These are phyloP conservation scores for Eimeria maxima DNA, from an alignment of 169 alveolate genomes.

Conservation along the genomic window DNA sequence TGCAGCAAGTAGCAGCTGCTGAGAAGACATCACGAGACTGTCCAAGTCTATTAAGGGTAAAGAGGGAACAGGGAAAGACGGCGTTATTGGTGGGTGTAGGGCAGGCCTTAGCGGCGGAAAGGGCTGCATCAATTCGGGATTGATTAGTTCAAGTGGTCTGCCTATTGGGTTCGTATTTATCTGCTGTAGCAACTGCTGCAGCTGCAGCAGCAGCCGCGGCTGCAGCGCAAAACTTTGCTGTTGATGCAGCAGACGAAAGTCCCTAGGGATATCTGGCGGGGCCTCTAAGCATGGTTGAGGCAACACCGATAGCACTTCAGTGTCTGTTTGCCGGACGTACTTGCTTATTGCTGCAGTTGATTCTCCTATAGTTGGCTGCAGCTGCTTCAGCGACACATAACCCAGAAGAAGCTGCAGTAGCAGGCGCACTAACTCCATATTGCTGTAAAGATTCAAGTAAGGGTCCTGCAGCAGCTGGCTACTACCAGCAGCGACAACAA, in stretches of 20 bases:
- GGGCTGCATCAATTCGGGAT: constrained; percentile 59
- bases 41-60: constrained; percentile 24
- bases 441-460: constrained; percentile 18
- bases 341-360: constrained; percentile 61
- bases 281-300: constrained; percentile 65
- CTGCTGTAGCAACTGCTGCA: constrained; percentile 58
- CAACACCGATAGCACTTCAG: constrained; percentile 25
- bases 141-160: constrained; percentile 29
- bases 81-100: constrained; percentile 47
- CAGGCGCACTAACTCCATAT: constrained; percentile 13
- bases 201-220: constrained; percentile 32
- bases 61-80: constrained; percentile 1
- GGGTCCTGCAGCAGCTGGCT: constrained; percentile 63
- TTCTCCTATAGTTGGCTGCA: constrained; percentile 45
- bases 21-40: constrained; percentile 30
- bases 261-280: constrained; percentile 43
- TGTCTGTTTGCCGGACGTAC: constrained; percentile 45
- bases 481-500: constrained; percentile 53
- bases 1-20: constrained; percentile 47
- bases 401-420: constrained; percentile 52
- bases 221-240: constrained; percentile 46
- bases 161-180: constrained; percentile 40
- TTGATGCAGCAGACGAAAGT: constrained; percentile 56
- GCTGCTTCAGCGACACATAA: constrained; percentile 23
- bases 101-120: constrained; percentile 57